phyloP scores from a whole-genome alignment of 805 yeast species.

The Candida loeiensis region DNA sequence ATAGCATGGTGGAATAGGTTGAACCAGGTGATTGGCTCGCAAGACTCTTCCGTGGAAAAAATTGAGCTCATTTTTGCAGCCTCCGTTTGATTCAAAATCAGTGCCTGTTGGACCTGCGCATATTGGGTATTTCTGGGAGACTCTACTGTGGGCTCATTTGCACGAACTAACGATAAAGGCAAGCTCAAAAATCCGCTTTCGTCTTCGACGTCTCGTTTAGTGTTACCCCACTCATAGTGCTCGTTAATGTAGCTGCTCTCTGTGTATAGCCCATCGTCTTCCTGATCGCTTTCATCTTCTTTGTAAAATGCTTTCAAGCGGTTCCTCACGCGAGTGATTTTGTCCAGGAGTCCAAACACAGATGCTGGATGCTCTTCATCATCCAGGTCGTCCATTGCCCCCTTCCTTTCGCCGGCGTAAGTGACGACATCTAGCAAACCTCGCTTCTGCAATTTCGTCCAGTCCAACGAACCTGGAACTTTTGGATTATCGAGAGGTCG shows the following conservation, averaged over 20 bases:
- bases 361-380: not conserved
- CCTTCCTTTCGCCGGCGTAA: not conserved
- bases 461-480: too few species aligned
- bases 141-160: slow-evolving; percentile 10
- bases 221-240: slow-evolving; percentile 4
- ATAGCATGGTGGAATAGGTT: slow-evolving; percentile 49
- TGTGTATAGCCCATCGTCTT: slow-evolving; percentile 1
- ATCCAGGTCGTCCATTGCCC: not conserved
- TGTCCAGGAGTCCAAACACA: not conserved
- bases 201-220: slow-evolving; percentile 5
- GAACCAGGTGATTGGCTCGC: slow-evolving; percentile 51
- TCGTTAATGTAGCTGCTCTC: slow-evolving; percentile 2
- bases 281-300: not conserved
- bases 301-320: not conserved
- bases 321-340: not conserved
- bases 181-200: slow-evolving; percentile 13
- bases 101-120: slow-evolving; percentile 15
- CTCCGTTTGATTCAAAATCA: not conserved
- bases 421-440: too few species aligned
- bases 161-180: slow-evolving; percentile 20
- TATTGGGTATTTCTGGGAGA: slow-evolving; percentile 18
- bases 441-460: too few species aligned
- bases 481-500: too few species aligned
- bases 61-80: slow-evolving; percentile 1
- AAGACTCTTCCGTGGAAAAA: slow-evolving; percentile 23